These are phyloP conservation scores for Penicillium flavigenum DNA, from an alignment of 495 filamentous ascomycete species.

Conservation along the genomic window DNA sequence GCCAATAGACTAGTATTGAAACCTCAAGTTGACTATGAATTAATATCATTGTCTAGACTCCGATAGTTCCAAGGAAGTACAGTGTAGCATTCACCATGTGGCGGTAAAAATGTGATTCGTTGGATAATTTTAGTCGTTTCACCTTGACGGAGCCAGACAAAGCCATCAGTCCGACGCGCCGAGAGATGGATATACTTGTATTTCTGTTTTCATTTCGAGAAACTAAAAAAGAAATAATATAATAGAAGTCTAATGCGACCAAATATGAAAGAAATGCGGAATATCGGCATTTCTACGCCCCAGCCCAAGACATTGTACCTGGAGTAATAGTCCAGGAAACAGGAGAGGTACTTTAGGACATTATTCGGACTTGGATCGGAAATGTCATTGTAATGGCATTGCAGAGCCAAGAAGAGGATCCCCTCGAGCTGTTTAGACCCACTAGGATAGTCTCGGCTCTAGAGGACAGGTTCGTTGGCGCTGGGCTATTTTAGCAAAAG, in stretches of 20 bases:
- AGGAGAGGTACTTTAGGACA: background rate
- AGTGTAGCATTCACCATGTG: conserved; percentile 1
- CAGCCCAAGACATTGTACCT: background rate
- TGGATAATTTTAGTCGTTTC: conserved; percentile 10
- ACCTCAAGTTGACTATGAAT: background rate
- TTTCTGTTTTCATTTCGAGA: background rate
- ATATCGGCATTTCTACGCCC: background rate
- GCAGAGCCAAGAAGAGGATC: background rate
- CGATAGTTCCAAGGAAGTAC: background rate
- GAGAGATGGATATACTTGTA: background rate
- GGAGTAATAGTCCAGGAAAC: background rate
- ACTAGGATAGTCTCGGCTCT: background rate
- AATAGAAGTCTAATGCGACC: background rate
- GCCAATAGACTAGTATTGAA: background rate
- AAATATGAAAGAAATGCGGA: background rate
- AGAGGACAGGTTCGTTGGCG: background rate
- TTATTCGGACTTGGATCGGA: background rate
- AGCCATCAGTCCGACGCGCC: background rate
- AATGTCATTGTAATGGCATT: background rate
- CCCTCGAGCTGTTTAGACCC: background rate
- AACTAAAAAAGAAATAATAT: background rate
- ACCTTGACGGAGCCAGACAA: conserved; percentile 1
- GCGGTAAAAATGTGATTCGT: background rate
- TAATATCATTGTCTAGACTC: background rate
- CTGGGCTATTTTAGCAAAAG: background rate